phyloP scores from a whole-genome alignment of 2,329 filamentous ascomycete species.

The Ascochyta lentis region DNA sequence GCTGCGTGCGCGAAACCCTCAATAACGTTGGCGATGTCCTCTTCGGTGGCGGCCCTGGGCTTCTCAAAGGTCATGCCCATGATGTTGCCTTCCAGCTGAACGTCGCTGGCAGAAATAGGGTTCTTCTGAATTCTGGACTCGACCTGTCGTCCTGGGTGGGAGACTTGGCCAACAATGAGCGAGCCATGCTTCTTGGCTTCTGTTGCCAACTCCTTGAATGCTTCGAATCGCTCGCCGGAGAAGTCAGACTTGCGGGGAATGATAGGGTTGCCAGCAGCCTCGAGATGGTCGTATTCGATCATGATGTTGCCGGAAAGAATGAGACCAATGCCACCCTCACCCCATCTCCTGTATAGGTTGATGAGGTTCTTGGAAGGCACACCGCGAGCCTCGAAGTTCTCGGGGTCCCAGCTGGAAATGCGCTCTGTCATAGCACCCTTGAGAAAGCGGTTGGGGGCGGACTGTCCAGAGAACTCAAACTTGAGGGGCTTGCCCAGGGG shows the following conservation, averaged over 20 bases:
- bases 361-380: conserved; percentile 62
- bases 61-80: conserved; percentile 60
- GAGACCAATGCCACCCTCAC: conserved; percentile 52
- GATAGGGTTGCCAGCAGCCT: conserved; percentile 63
- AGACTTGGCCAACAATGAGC: conserved; percentile 66
- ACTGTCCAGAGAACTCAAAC: conserved; percentile 58
- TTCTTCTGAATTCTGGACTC: conserved; percentile 53
- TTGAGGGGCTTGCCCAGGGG: conserved; percentile 54
- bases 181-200: conserved; percentile 63
- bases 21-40: conserved; percentile 64
- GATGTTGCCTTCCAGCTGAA: conserved; percentile 42
- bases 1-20: conserved; percentile 67
- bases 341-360: conserved; percentile 64
- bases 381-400: conserved; percentile 59
- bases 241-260: conserved; percentile 61
- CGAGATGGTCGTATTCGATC: conserved; percentile 68
- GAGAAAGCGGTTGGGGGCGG: conserved; percentile 69
- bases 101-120: conserved; percentile 59
- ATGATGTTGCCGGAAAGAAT: conserved; percentile 70
- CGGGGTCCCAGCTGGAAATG: conserved; percentile 66
- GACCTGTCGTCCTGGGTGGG: conserved; percentile 68
- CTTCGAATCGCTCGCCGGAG: conserved; percentile 65
- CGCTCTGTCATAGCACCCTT: conserved; percentile 73
- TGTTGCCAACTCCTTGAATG: conserved; percentile 63
- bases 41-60: conserved; percentile 60